Base-by-base conservation (phyloP, 352 stramenopile genomes). In the Phytophthora hybrid region DNA sequence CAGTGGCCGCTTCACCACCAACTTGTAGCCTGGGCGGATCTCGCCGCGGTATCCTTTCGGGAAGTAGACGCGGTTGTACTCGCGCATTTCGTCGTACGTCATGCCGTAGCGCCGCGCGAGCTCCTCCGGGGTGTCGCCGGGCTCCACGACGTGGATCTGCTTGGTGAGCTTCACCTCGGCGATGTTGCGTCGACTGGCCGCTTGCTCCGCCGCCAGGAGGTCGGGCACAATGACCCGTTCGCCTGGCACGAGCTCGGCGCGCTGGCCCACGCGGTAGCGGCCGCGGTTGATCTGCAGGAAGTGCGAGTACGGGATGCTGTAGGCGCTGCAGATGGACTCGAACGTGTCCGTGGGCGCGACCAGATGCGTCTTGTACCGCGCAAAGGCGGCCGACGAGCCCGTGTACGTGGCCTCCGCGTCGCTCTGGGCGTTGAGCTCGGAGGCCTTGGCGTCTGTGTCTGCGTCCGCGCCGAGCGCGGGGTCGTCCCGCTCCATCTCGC, bases 1-100 rank as follows among this genome's bases (percentile, higher is more conserved):
- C 13, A 59, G 39, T 44, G 78, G 67, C 14, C 86, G 84, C 73
- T 93, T 94, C 39, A 96, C 89, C 18, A 96, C 89, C 37, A 96
- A 73, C 69, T 95, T 96, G 78, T 91, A 90, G 39, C 84, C 88
- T 13, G 81, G 79, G 4, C 76, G 83, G 65, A 96, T 95, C 71
- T 94, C 84, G 41, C 89, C 89, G 10, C 87, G 85, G 72, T 92
- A 96, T 59, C 89, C 89, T 69, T 94, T 95, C 19, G 89, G 89
- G 66, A 96, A 96, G 74, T 94, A 96, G 21, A 83, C 85, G 57
- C 89, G 89, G 66, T 96, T 96, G 70, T 73, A 95, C 75, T 95
- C 89, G 34, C 89, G 89, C 68, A 96, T 80, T 75, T 95, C 88
- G 37, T 96, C 89, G 63, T 93, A 93, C 59, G 82, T 94, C 89